phyloP scores from a whole-genome alignment of 73 alveolate genomes.

The Paramecium tetraurelia region DNA sequence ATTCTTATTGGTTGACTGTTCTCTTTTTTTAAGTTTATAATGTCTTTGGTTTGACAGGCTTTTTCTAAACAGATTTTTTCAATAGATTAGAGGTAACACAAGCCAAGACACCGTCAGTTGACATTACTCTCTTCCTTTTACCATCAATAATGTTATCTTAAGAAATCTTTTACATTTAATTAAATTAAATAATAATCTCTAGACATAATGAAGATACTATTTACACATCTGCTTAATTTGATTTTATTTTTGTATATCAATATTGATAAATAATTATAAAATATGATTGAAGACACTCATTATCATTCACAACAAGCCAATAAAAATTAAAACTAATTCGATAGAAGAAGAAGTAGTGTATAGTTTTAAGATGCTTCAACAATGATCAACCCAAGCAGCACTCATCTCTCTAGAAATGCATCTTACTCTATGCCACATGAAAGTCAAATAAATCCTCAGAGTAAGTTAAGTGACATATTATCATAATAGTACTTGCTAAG shows the following conservation, averaged over 20 bases:
- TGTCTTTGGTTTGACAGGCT: neutral
- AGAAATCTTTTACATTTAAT: neutral
- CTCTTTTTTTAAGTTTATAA: neutral
- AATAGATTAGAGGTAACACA: neutral
- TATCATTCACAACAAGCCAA: neutral
- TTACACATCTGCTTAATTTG: neutral
- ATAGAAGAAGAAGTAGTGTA: neutral
- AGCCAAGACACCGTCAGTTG: conserved; percentile 30
- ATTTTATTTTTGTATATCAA: neutral
- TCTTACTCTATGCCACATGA: conserved; percentile 49
- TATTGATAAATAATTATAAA: neutral
- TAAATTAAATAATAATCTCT: neutral
- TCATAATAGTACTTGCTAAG: neutral
- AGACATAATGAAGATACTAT: neutral
- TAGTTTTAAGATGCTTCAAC: neutral
- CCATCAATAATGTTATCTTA: conserved; percentile 5
- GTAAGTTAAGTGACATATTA: neutral
- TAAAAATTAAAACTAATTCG: neutral
- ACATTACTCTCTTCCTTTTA: conserved; percentile 43
- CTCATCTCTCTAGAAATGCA: neutral
- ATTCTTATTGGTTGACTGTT: neutral
- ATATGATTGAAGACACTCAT: neutral
- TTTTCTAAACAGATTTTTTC: neutral
- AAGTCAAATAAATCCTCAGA: neutral
- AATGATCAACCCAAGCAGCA: neutral